Evolutionary conservation across 148 eudicot species (phyloP), one percentile per base, ranked within the genome.

Genomic region (Rhododendron molle): DNA sequence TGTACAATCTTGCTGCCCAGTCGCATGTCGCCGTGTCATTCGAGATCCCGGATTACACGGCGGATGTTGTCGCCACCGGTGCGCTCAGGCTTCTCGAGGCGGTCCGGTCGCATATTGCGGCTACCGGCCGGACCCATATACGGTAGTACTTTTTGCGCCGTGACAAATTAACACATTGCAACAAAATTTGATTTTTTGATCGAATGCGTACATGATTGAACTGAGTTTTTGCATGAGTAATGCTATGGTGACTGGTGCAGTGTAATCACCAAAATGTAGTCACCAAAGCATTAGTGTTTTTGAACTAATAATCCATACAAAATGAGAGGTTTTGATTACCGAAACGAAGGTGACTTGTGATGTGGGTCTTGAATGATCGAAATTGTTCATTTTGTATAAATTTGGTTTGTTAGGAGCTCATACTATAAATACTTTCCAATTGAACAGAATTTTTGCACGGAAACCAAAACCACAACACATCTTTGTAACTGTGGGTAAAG

Each of bases 11-110:
- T 40, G 99, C 98, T 28, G 99, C 99, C 0, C 99, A 97, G 76
- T 94, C 97, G 0, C 99, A 97, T 85, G 99, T 97, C 49, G 99
- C 99, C 9, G 98, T 97, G 20, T 97, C 99, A 0, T 97, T 97
- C 43, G 99, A 97, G 89, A 97, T 97, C 86, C 99, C 99, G 1
- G 99, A 97, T 82, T 97, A 92, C 83, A 97, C 99, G 32, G 98
- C 98, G 43, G 99, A 97, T 28, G 99, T 94, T 7, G 99, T 97
- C 14, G 98, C 96, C 20, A 97, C 99, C 5, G 99, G 98, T 3
- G 85, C 98, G 0, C 89, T 97, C 32, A 85, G 99, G 14, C 89
- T 97, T 56, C 89, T 97, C 4, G 99, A 97, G 84, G 98, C 99
- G 0, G 83, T 97, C n/a, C 87, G 98, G 21, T 94, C 98, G 46